Base-by-base conservation (phyloP, 2,329 filamentous ascomycete species). In the Nakataea oryzae region DNA sequence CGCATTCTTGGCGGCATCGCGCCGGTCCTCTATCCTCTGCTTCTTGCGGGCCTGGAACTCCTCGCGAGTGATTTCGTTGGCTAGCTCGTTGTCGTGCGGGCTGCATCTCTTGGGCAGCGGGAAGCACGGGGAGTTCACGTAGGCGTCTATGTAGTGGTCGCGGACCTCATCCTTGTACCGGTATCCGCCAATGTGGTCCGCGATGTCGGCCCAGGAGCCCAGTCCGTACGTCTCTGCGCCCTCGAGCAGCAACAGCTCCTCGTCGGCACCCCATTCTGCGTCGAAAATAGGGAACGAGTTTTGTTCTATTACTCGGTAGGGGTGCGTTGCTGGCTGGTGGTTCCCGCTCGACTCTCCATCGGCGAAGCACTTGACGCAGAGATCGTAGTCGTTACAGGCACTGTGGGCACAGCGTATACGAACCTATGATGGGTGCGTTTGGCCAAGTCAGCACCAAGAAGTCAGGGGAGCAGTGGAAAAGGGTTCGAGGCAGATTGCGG, bases 241-340 rank as follows among this genome's bases (percentile, higher is more conserved):
- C 76, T 99, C 95, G 0, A 99, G 77, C 61, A 99, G 78, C 6
- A 97, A 78, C n/a, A 97, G 76, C 74, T 99, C 95, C 73, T 99
- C 95, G 72, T 99, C 95, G 28, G 95, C 95, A 61, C 95, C 95
- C 95, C 95, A 99, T 71, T 96, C 93, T 63, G 86, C 84, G 67
- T 93, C 88, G 70, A 96, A 99, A 63, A 99, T 97, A 1, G 95
- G 95, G 59, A 99, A 96, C 0, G 93, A 97, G 72, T 99, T 96
- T 70, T 97, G 95, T 74, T 99, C 95, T 67, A 99, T 97, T 41
- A 99, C 95, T 65, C 91, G 89, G 74, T 88, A 99, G 17, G 91
- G 81, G 75, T 99, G 95, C 14, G 89, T 90, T 6, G 86, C 83
- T 9, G 95, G 93, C 67, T 96, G 87, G 74, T 99, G 95, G 62